phyloP scores from a whole-genome alignment of 192 early-diverging fungal species.

The Rhizophlyctis rosea region DNA sequence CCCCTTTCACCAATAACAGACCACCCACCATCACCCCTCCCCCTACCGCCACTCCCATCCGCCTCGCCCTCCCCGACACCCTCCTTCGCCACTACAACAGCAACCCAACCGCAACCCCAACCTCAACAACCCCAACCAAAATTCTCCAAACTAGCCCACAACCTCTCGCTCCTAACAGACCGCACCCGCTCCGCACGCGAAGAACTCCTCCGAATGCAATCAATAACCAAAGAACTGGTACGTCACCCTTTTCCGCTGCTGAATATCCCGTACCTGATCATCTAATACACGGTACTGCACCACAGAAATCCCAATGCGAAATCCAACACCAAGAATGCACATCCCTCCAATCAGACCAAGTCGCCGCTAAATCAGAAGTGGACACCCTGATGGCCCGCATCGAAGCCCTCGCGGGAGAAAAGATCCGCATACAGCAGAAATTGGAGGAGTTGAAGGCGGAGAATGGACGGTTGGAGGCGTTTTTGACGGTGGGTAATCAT shows the following conservation, averaged over 20 bases:
- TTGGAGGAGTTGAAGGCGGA: slow-evolving; percentile 39
- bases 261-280: too few species aligned
- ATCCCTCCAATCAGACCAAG: slow-evolving; percentile 19
- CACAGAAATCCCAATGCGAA: slow-evolving; percentile 28
- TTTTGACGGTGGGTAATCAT: slow-evolving; percentile 16
- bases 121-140: not conserved
- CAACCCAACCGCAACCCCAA: not conserved
- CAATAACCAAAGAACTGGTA: slow-evolving; percentile 28
- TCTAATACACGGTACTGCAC: too few species aligned
- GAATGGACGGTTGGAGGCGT: slow-evolving; percentile 36
- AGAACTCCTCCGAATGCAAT: slow-evolving; percentile 29
- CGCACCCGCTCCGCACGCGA: slow-evolving; percentile 32
- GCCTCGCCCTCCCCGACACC: not conserved
- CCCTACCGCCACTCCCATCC: too few species aligned
- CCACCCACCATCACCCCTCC: too few species aligned
- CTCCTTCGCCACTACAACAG: not conserved
- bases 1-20: too few species aligned
- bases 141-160: slow-evolving; percentile 21
- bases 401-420: slow-evolving; percentile 30
- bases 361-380: slow-evolving; percentile 30
- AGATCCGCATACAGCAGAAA: slow-evolving; percentile 28
- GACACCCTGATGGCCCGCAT: slow-evolving; percentile 29
- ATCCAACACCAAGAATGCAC: slow-evolving; percentile 34
- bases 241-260: too few species aligned
- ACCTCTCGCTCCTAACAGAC: slow-evolving; percentile 32